Base-by-base conservation (phyloP, 2,329 filamentous ascomycete genomes). In the Colletotrichum caudatum region DNA sequence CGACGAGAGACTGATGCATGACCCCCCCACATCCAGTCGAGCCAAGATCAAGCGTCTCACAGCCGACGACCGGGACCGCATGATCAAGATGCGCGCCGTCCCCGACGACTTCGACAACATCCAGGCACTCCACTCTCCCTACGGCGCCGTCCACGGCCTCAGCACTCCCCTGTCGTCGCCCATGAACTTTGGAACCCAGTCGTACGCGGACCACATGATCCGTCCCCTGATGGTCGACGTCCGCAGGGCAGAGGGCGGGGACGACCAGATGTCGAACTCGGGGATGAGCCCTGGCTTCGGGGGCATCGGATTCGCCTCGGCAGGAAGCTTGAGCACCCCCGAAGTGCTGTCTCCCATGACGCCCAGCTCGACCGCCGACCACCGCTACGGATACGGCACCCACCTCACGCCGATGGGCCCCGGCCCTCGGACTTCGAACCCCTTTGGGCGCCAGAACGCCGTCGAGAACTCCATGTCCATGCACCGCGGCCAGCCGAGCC, bases 21-120 rank as follows among this genome's bases (percentile, higher is more conserved):
- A 35, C 37, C 33, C 29, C 29, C 29, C 29, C 29, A 3, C 12
- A n/a, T 37, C 61, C 67, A 92, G 90, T 76, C 88, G 91, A 74
- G 91, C 91, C 56, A 93, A 93, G 79, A 92, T 92, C 78, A 93
- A 93, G 85, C 86, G 91, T 58, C 83, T 92, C 73, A 92, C 88
- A 75, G 89, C 86, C n/a, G 90, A 92, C 79, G 91, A 93, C 77
- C 87, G 90, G 59, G 90, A 93, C 72, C 86, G 90, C 68, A 91
- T 92, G 87, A 89, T 93, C 78, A 91, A 91, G 80, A 92, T 92
- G 89, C 86, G 90, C 66, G 90, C 91, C 4, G 89, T 93, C 5
- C 91, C 91, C 11, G 90, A 92, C 74, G 90, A 90, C 75, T 93
- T 93, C 73, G 90, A 92, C 79, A 92, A 91, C 75, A 85, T 92